Conservation (phyloP, 345 rosid species). For the Hirschfeldia incana region DNA sequence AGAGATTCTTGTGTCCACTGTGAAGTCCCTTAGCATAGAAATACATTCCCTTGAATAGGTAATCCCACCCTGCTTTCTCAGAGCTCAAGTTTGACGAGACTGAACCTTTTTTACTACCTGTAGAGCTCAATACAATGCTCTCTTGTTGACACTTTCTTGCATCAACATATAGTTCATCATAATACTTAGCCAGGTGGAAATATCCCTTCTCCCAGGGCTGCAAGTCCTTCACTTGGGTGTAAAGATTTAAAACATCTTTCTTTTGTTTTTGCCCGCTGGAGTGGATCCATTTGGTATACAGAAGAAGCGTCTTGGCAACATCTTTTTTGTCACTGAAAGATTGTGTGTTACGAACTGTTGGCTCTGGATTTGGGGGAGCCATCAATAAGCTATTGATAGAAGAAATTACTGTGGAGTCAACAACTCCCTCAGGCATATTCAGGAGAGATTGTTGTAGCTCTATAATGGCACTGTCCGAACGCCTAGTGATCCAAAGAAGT, state of each 20-base stretch:
- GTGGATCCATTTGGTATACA: slow-evolving; percentile 93
- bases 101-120: slow-evolving; percentile 50
- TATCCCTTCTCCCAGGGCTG: slow-evolving; percentile 97
- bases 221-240: slow-evolving; percentile 80
- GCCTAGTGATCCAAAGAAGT: slow-evolving; percentile 89
- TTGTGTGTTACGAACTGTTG: slow-evolving; percentile 58
- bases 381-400: slow-evolving; percentile 72
- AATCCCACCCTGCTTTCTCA: slow-evolving; percentile 79
- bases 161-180: slow-evolving; percentile 89
- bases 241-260: slow-evolving; percentile 88
- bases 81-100: slow-evolving; percentile 43
- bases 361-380: slow-evolving; percentile 65
- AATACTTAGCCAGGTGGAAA: slow-evolving; percentile 93
- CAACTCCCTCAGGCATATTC: slow-evolving; percentile 82
- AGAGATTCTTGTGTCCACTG: slow-evolving; percentile 90
- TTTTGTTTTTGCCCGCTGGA: slow-evolving; percentile 91
- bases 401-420: slow-evolving; percentile 69
- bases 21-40: slow-evolving; percentile 95
- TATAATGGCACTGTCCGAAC: slow-evolving; percentile 85
- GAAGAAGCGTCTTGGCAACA: slow-evolving; percentile 88
- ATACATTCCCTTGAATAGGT: slow-evolving; percentile 71
- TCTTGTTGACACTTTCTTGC: slow-evolving; percentile 94
- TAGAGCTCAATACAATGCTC: slow-evolving; percentile 47
- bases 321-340: slow-evolving; percentile 60
- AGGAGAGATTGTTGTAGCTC: slow-evolving; percentile 90